Conservation (phyloP, 2,329 filamentous ascomycete species). For the Xylaria sp. region DNA sequence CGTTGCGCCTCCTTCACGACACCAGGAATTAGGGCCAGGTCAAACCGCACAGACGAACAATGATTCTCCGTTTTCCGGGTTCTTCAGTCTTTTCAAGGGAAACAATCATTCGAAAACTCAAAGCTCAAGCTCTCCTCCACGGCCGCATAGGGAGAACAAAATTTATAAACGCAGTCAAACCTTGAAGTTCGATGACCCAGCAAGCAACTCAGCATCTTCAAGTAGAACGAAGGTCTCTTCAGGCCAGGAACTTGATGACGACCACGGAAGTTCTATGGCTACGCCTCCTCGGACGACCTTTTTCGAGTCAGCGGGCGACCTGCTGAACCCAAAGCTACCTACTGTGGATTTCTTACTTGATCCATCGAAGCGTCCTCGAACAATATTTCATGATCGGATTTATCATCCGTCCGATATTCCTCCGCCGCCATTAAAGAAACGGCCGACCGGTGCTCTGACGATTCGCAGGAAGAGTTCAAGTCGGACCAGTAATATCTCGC, state of each 20-base stretch:
- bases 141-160: constrained; percentile 71
- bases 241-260: constrained; percentile 61
- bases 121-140: constrained; percentile 45
- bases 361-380: constrained; percentile 81
- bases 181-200: constrained; percentile 60
- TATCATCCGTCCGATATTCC: constrained; percentile 96
- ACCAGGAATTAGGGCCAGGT: constrained; percentile 45
- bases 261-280: constrained; percentile 59
- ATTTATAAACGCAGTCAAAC: constrained; percentile 86
- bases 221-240: constrained; percentile 59
- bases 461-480: constrained; percentile 50
- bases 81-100: constrained; percentile 80
- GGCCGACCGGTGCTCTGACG: constrained; percentile 52
- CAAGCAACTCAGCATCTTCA: constrained; percentile 49
- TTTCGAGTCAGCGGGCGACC: constrained; percentile 92
- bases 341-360: constrained; percentile 84
- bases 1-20: constrained; percentile 52
- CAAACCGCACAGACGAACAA: constrained; percentile 53
- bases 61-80: constrained; percentile 66
- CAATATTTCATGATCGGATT: constrained; percentile 96
- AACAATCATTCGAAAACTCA: constrained; percentile 62
- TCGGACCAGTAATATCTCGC: constrained; percentile 41
- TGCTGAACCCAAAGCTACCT: constrained; percentile 90
- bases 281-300: constrained; percentile 91
- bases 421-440: constrained; percentile 74